Conservation (phyloP, 768 basidiomycete species). For the Mycena floridula region DNA sequence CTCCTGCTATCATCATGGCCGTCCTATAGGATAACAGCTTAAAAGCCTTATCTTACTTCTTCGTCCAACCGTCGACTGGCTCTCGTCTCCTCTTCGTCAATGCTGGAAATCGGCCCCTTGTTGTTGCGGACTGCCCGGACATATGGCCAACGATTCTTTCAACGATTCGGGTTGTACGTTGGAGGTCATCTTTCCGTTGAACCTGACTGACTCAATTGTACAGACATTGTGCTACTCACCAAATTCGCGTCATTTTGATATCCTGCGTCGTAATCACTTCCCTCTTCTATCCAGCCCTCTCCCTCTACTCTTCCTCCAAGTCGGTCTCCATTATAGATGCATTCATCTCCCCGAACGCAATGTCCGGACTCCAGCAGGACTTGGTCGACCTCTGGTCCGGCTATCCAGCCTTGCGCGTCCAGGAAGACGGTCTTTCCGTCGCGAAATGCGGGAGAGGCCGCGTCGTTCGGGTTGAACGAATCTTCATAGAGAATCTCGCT, state of each 20-base stretch:
- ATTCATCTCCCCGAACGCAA: constrained; percentile 47
- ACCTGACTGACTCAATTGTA: too few relatives aligned
- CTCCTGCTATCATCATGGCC: too few relatives aligned
- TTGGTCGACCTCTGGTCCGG: constrained; percentile 69
- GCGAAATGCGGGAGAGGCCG: constrained; percentile 66
- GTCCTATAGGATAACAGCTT: too few relatives aligned
- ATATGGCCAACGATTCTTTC: constrained; percentile 48
- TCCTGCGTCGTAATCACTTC: constrained; percentile 85
- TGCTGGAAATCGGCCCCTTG: constrained; percentile 9
- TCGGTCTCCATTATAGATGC: constrained; percentile 61
- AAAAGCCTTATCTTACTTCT: too few relatives aligned
- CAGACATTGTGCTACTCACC: constrained; percentile 87
- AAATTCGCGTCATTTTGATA: constrained; percentile 83
- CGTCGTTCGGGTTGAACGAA: constrained; percentile 70
- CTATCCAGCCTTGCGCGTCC: constrained; percentile 53
- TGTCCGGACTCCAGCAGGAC: constrained; percentile 54
- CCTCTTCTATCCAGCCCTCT: constrained; percentile 86
- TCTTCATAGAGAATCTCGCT: constrained; percentile 58
- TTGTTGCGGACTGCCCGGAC: constrained; percentile 33
- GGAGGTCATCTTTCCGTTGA: constrained; percentile 4
- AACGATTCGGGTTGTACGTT: constrained; percentile 76
- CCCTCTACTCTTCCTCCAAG: constrained; percentile 73
- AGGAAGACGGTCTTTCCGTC: constrained; percentile 65
- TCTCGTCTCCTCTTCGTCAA: too few relatives aligned
- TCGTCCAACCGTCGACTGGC: too few relatives aligned